Evolutionary conservation across 2,329 filamentous ascomycete species (phyloP), one percentile per base, ranked within the genome.

Genomic region (Colletotrichum gigasporum): DNA sequence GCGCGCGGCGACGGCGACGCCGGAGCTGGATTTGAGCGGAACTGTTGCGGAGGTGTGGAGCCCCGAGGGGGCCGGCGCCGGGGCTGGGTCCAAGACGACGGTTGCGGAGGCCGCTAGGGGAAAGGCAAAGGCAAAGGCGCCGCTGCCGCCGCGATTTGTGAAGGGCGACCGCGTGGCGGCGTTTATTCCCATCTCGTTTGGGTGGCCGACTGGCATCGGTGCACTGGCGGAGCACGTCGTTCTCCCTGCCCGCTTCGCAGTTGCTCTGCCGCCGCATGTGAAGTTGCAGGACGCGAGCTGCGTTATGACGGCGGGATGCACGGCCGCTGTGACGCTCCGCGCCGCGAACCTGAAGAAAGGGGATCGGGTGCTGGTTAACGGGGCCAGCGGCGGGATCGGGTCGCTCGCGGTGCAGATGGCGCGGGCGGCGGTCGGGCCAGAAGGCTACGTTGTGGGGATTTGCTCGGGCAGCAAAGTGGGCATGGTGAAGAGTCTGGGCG

Each of bases 381-480:
- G 82, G 3, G 84, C 81, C 18, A 84, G 82, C 67, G 83, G 83
- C 1, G 83, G 82, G 11, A 80, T 86, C 5, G 83, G 83, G 11
- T 76, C 77, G 18, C 68, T 85, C 51, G 73, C 78, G 2, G 72
- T 84, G 47, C 83, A 86, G 72, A 77, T 83, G 73, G 73, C 70
- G 44, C 73, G 73, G 12, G 71, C 68, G n/a, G 65, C 73, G 68
- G 75, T 82, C 65, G 75, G 80, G 39, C 65, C 73, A 53, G 71
- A 74, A 0, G 83, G 82, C 3, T 70, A 74, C 50, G 77, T 87
- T 2, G 79, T 79, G 1, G 84, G 73, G 0, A 77, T 85, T 10
- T 86, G 84, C 70, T 84, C 82, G 2, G 78, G 73, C 2, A 74
- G 68, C 42, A 86, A 86, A 48, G 75, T 69, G 5, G 80, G 78